A percentile compares a stretch with the other conserved stretches of the same genome.
Conservation (phyloP, 176 grass and related monocot genomes). For the Pontederia paniculata region DNA sequence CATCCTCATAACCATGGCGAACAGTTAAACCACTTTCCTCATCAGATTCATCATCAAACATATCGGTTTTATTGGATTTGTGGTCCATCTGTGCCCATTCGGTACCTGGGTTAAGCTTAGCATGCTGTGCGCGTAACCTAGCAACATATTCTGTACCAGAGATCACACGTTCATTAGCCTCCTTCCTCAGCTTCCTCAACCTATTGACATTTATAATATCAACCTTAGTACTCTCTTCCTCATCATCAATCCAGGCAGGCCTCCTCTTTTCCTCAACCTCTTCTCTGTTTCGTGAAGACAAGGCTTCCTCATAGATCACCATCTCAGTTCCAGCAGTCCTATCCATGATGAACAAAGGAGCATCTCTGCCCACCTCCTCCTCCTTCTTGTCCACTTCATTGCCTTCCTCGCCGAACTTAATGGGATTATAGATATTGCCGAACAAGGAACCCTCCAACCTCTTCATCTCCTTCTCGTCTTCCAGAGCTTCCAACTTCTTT, state of each 20-base stretch:
- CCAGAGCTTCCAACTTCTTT: too few relatives aligned
- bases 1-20: slow-evolving; percentile 15
- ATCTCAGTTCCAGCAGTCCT: slow-evolving; percentile 24
- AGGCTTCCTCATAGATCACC: slow-evolving; percentile 44
- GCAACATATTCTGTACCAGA: slow-evolving; percentile 54
- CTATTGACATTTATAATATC: slow-evolving; percentile 48
- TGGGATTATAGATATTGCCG: slow-evolving; percentile 28
- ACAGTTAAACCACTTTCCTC: slow-evolving; percentile 22
- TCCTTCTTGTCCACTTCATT: background rate
- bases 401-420: slow-evolving; percentile 42
- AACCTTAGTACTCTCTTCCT: slow-evolving; percentile 52
- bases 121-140: slow-evolving; percentile 37
- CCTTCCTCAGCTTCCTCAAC: slow-evolving; percentile 63
- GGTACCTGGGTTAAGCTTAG: slow-evolving; percentile 55
- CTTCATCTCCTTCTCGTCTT: slow-evolving; percentile 34
- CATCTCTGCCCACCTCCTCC: background rate
- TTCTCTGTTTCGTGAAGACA: background rate
- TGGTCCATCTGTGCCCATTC: slow-evolving; percentile 43
- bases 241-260: slow-evolving; percentile 56
- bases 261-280: slow-evolving; percentile 21
- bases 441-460: slow-evolving; percentile 46
- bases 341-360: slow-evolving; percentile 55
- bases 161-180: slow-evolving; percentile 38
- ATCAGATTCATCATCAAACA: slow-evolving; percentile 9
- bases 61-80: slow-evolving; percentile 2